Evolutionary conservation across 1,284 basidiomycete species (phyloP), one percentile per base, ranked within the genome.

Genomic region (Cutaneotrichosporon cutaneum): DNA sequence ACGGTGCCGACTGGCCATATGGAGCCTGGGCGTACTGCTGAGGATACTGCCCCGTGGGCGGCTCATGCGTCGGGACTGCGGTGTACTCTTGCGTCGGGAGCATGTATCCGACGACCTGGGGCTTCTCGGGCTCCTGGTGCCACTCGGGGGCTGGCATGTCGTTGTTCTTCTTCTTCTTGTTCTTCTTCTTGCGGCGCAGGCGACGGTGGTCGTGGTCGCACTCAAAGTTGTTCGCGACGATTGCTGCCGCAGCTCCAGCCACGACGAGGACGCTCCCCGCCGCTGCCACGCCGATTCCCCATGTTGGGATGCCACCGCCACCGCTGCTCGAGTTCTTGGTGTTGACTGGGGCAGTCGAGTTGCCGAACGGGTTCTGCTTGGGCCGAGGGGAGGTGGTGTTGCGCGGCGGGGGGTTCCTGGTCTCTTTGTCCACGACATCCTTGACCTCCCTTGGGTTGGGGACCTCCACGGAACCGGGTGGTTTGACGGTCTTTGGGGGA

Each of bases 191-290:
- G 48, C 48, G 48, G 18, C 48, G 48, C 9, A 51, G 48, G 7
- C 27, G 26, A 18, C 48, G 48, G 48, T 51, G 48, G 48, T 51
- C 48, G 27, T 13, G 48, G 26, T 51, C 48, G 16, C 48, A 51
- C 48, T 51, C 48, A 27, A 32, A 51, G 13, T 18, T 18, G 27
- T 27, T 27, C 4, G 48, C 48, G 18, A 51, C 18, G 48, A 51
- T 9, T 7, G 48, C 26, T 8, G 48, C 26, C 48, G 26, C 48
- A 16, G 18, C 13, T 5, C 24, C 48, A 3, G 10, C 18, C 24
- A 51, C 48, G 16, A 32, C 27, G 26, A 51, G 16, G 14, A 27
- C 48, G 10, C 48, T 18, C 13, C 48, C 48, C 5, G 14, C 48
- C 14, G 26, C 48, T 9, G 48, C 48, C 7, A 51, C 48, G 18